Base-by-base conservation (phyloP, 106 monocot genomes). In the Dendrobium chrysotoxum region DNA sequence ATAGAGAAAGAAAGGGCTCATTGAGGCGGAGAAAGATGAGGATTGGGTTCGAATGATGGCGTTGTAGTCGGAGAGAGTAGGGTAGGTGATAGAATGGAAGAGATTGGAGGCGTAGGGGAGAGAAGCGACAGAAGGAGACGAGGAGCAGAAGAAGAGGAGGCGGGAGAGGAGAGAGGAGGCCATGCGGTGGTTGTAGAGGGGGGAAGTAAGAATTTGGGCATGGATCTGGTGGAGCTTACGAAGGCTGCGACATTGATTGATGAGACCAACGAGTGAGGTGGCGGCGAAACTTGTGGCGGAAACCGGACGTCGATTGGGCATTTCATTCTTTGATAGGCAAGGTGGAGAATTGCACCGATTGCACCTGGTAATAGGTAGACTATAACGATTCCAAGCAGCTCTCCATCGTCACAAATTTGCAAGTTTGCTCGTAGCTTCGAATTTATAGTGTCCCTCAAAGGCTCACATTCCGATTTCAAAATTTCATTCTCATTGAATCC, bases 31-130 rank as follows among this genome's bases (percentile, higher is more conserved):
- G n/a, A 61, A 16, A 64, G 76, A 17, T 26, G 46, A 18, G 76
- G 82, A 64, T 72, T 67, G 80, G 54, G 83, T 71, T 20, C 90
- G 79, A 72, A 90, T 79, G 64, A 85, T 47, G 79, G 87, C 23
- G 66, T 90, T 90, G 85, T 77, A 90, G 70, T 76, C 53, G 81
- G 46, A 82, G 53, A 87, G 82, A 55, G 73, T 58, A 0, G 85
- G 85, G 71, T 73, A 15, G 30, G 78, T 79, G 61, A 80, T 71
- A 70, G 23, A 38, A 47, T 7, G 8, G 83, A 85, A 90, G 83
- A 87, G 87, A 76, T 44, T 17, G 53, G 78, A 57, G 79, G 81
- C 65, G 76, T 79, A 78, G 78, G 71, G 9, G 61, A 79, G 64
- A 42, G 50, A 77, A 72, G 39, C 50, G 30, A 81, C 4, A 21